These are phyloP conservation scores for Leccinum pachyderme DNA, from an alignment of 1,284 basidiomycete species.

Conservation along the genomic window DNA sequence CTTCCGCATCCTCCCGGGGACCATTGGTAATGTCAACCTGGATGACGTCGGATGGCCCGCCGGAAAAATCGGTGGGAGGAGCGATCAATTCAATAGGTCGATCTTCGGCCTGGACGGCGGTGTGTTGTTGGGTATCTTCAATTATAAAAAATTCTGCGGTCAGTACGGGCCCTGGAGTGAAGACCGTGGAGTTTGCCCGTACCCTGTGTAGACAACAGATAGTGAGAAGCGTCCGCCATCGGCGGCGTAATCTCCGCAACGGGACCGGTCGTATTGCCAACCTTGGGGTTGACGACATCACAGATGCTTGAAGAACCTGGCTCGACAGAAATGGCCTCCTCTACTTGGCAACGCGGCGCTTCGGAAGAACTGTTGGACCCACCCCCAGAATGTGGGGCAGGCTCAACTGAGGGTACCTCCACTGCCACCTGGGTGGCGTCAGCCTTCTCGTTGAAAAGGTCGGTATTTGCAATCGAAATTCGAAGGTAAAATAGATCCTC, in stretches of 20 bases:
- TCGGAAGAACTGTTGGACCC: not conserved
- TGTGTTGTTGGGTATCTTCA: not conserved
- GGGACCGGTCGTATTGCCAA: not conserved
- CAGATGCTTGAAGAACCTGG: slow-evolving; percentile 2
- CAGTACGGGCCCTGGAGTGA: not conserved
- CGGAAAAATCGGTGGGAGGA: not conserved
- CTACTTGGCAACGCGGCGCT: not conserved
- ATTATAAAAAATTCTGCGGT: not conserved
- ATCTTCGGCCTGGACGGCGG: not conserved
- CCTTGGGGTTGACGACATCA: not conserved
- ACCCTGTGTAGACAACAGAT: not conserved
- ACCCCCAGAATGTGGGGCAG: slow-evolving; percentile 13
- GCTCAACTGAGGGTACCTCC: slow-evolving; percentile 21
- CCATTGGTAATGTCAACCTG: slow-evolving; percentile 5
- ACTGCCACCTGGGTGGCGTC: not conserved
- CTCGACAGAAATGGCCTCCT: slow-evolving; percentile 10
- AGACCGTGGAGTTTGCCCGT: not conserved
- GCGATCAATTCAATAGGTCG: slow-evolving; percentile 1
- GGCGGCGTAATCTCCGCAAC: not conserved
- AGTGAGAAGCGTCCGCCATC: slow-evolving; percentile 4
- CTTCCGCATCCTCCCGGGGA: slow-evolving; percentile 2
- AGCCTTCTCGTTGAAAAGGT: slow-evolving; percentile 8
- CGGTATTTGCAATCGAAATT: slow-evolving; percentile 4
- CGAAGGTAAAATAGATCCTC: slow-evolving; percentile 1
- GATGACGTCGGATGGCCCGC: not conserved